Evolutionary conservation across 495 filamentous ascomycete species (phyloP).

Genomic region (Tuber brumale): DNA sequence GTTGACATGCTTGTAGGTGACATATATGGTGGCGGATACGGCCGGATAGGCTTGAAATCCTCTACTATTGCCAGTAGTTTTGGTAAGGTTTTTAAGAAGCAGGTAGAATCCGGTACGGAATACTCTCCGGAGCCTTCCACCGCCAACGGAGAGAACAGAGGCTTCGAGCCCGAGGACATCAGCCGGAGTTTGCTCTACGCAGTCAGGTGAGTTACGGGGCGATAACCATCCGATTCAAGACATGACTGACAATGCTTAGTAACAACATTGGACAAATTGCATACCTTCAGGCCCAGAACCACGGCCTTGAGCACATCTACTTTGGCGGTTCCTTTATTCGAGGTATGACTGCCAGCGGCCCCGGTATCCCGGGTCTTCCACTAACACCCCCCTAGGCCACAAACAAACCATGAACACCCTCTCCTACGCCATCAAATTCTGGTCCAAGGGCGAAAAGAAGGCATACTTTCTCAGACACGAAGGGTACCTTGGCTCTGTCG

Average conservation of each 20-base stretch:
- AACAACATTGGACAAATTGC: slow-evolving; percentile 99
- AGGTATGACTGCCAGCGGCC: neutral
- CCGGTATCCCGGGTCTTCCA: neutral
- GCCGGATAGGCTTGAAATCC: slow-evolving; percentile 87
- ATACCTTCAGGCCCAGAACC: slow-evolving; percentile 88
- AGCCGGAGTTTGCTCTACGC: slow-evolving; percentile 73
- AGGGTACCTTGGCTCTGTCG: slow-evolving; percentile 92
- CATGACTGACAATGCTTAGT: slow-evolving; percentile 46
- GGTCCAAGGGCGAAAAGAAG: slow-evolving; percentile 88
- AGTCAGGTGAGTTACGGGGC: slow-evolving; percentile 51
- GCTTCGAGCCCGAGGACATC: slow-evolving; percentile 61
- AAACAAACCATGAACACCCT: slow-evolving; percentile 96
- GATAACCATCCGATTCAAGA: neutral
- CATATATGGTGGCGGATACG: slow-evolving; percentile 94
- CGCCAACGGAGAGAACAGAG: slow-evolving; percentile 24
- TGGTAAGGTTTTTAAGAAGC: slow-evolving; percentile 76
- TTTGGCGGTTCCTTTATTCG: slow-evolving; percentile 97
- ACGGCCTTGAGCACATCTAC: slow-evolving; percentile 84
- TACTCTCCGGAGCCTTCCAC: slow-evolving; percentile 8
- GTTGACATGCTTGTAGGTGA: slow-evolving; percentile 98
- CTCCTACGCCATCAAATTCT: slow-evolving; percentile 92
- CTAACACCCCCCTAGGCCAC: slow-evolving; percentile 53
- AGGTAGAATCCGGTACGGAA: neutral
- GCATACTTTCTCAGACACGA: slow-evolving; percentile 95
- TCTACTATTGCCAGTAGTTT: slow-evolving; percentile 92